Evolutionary conservation across 805 yeast species (phyloP).

Genomic region (Candida chauliodis): DNA sequence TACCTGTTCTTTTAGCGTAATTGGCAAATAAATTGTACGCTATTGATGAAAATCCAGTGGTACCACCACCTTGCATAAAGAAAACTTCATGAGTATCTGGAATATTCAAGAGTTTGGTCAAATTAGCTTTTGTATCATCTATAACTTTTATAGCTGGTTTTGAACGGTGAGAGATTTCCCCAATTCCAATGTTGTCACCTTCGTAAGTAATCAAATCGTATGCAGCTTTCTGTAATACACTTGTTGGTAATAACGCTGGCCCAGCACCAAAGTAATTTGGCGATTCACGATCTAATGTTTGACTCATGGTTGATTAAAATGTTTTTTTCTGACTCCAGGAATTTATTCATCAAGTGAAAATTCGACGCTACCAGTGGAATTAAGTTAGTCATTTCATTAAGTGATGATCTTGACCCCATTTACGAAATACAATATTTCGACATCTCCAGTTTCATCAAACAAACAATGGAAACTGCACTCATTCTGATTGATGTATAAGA

Average conservation of each 20-base stretch:
- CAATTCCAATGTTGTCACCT: constrained; percentile 76
- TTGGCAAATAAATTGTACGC: constrained; percentile 80
- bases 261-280: constrained; percentile 97
- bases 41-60: constrained; percentile 88
- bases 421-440: constrained; percentile 63
- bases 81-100: constrained; percentile 94
- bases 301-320: constrained; percentile 1
- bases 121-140: constrained; percentile 66
- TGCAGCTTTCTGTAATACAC: constrained; percentile 85
- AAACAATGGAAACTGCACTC: constrained; percentile 65
- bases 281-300: constrained; percentile 54
- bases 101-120: constrained; percentile 61
- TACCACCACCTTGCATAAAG: constrained; percentile 97
- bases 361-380: constrained; percentile 4
- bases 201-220: constrained; percentile 72
- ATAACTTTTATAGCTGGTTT: constrained; percentile 74
- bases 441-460: constrained; percentile 60
- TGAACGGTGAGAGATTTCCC: constrained; percentile 96
- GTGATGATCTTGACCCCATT: constrained; percentile 24
- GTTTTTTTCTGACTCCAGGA: constrained; percentile 1
- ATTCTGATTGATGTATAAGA: constrained; percentile 53
- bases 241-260: constrained; percentile 87
- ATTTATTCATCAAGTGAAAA: background rate
- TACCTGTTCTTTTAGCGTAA: constrained; percentile 67
- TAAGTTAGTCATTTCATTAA: too few relatives aligned